Conservation (phyloP, 306 rosid genomes). For the Betula pendula region DNA sequence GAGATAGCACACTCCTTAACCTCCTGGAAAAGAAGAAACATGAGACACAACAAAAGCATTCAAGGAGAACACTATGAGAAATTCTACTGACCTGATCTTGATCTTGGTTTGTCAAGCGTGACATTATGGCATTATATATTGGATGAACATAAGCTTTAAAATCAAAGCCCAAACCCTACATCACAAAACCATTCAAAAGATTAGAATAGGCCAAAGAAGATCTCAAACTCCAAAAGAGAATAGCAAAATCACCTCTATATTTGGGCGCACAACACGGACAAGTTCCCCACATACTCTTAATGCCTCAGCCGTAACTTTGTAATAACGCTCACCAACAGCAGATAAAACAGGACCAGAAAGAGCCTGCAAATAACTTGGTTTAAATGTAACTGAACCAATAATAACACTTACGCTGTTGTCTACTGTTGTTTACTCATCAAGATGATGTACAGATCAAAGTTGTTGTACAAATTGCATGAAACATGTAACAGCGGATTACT, state of each 20-base stretch:
- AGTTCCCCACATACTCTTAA: slow-evolving; percentile 97
- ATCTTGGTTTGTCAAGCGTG: slow-evolving; percentile 98
- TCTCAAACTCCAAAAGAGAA: slow-evolving; percentile 21
- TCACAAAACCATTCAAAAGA: slow-evolving; percentile 17
- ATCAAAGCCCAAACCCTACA: slow-evolving; percentile 76
- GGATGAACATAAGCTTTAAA: slow-evolving; percentile 88
- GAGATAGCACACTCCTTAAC: slow-evolving; percentile 99
- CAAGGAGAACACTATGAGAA: slow-evolving; percentile 11
- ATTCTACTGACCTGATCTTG: slow-evolving; percentile 89
- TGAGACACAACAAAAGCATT: slow-evolving; percentile 27
- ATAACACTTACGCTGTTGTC: neutral
- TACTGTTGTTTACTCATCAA: neutral
- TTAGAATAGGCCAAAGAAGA: slow-evolving; percentile 28
- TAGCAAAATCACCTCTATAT: slow-evolving; percentile 63
- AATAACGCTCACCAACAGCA: slow-evolving; percentile 97
- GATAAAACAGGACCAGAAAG: slow-evolving; percentile 95
- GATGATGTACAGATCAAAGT: neutral
- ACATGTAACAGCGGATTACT: neutral
- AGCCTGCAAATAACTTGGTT: slow-evolving; percentile 50
- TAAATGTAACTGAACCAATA: neutral
- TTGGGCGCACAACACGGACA: slow-evolving; percentile 88
- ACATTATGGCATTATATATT: slow-evolving; percentile 87
- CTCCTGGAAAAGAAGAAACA: slow-evolving; percentile 58
- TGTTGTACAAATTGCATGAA: neutral
- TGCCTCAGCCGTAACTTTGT: slow-evolving; percentile 99